Evolutionary conservation across 2,329 filamentous ascomycete genomes (phyloP).

Genomic region (Pseudovirgaria hyperparasitica): DNA sequence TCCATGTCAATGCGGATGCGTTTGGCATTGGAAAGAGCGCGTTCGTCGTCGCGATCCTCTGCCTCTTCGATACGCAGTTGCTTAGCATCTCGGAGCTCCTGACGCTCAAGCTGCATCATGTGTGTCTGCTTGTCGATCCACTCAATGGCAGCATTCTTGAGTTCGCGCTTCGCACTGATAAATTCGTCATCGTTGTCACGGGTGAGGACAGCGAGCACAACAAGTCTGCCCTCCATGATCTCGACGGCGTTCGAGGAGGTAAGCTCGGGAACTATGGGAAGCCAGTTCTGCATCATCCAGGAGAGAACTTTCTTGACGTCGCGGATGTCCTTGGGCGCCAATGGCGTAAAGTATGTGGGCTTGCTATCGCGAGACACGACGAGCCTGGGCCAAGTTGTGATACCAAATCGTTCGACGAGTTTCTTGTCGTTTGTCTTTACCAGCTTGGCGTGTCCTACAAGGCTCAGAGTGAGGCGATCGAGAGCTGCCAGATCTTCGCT

Average conservation of each 20-base stretch:
- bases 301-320: slow-evolving; percentile 66
- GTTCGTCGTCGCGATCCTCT: slow-evolving; percentile 81
- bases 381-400: slow-evolving; percentile 91
- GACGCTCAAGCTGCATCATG: slow-evolving; percentile 80
- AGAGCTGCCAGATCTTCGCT: slow-evolving; percentile 83
- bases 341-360: slow-evolving; percentile 76
- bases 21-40: slow-evolving; percentile 77
- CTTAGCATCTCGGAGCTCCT: slow-evolving; percentile 88
- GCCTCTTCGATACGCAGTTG: slow-evolving; percentile 93
- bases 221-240: slow-evolving; percentile 88
- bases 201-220: slow-evolving; percentile 84
- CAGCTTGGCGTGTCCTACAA: slow-evolving; percentile 83
- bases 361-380: slow-evolving; percentile 81
- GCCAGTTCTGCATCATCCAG: slow-evolving; percentile 96
- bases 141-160: slow-evolving; percentile 90
- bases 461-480: slow-evolving; percentile 70
- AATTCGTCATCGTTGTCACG: slow-evolving; percentile 71
- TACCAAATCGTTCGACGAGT: slow-evolving; percentile 76
- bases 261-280: slow-evolving; percentile 88
- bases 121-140: slow-evolving; percentile 97
- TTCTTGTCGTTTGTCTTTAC: slow-evolving; percentile 77
- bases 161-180: slow-evolving; percentile 63
- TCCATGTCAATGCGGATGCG: slow-evolving; percentile 86
- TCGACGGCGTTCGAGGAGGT: slow-evolving; percentile 84
- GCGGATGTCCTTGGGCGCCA: slow-evolving; percentile 85